Conservation (phyloP, 345 rosid species). For the Euclidium syriacum region DNA sequence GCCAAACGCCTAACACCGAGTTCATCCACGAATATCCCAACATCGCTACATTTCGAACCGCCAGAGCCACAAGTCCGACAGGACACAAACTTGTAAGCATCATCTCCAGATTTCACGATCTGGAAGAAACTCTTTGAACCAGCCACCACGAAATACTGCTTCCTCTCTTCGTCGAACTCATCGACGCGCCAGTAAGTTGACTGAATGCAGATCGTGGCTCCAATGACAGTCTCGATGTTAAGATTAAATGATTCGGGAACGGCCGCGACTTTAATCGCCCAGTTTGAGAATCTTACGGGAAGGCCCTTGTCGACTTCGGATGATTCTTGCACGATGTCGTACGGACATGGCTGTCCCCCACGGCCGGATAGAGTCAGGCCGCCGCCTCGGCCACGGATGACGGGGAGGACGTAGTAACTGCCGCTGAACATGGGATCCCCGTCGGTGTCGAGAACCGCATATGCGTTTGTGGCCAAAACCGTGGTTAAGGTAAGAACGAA, state of each 20-base stretch:
- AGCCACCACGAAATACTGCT: constrained; percentile 38
- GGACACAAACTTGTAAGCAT: constrained; percentile 51
- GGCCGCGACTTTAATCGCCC: background rate
- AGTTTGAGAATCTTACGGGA: constrained; percentile 29
- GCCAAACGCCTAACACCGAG: constrained; percentile 43
- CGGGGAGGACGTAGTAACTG: constrained; percentile 31
- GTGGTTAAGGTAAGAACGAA: constrained; percentile 13
- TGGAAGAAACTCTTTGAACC: constrained; percentile 58
- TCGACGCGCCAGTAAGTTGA: constrained; percentile 52
- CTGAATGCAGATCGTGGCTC: constrained; percentile 27
- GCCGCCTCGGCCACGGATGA: constrained; percentile 28
- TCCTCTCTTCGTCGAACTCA: constrained; percentile 25
- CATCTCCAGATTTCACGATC: constrained; percentile 38
- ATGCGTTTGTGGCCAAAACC: background rate
- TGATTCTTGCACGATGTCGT: constrained; percentile 23
- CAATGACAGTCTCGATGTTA: constrained; percentile 36
- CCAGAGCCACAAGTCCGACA: constrained; percentile 32
- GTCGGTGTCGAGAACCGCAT: constrained; percentile 18
- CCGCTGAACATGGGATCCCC: constrained; percentile 8
- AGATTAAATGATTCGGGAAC: constrained; percentile 18
- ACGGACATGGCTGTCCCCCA: constrained; percentile 8
- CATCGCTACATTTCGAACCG: constrained; percentile 39
- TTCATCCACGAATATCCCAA: constrained; percentile 45
- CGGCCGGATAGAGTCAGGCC: constrained; percentile 25
- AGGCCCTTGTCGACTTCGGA: constrained; percentile 22